These are phyloP conservation scores for Tylopilus sp. DNA, from an alignment of 768 basidiomycete species.

Conservation along the genomic window DNA sequence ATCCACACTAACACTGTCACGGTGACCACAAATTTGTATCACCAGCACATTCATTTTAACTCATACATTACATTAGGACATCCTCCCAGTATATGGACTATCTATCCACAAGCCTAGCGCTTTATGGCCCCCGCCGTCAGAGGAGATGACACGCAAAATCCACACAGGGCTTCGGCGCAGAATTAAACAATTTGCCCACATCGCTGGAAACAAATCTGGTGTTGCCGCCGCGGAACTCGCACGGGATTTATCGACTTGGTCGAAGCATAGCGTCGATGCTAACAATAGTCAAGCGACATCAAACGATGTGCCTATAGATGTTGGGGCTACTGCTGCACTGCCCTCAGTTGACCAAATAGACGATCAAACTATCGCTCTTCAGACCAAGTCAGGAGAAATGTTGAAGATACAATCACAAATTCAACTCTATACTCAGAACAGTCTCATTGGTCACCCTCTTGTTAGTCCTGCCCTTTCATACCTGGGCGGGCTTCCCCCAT, in stretches of 20 bases:
- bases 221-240: constrained; percentile 2
- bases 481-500: constrained; percentile 87
- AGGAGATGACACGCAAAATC: constrained; percentile 54
- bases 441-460: constrained; percentile 70
- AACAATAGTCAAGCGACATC: constrained; percentile 16
- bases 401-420: constrained; percentile 65
- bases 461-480: constrained; percentile 79
- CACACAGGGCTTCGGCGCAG: constrained; percentile 57
- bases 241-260: constrained; percentile 4
- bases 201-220: constrained; percentile 19
- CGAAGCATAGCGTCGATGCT: constrained; percentile 9
- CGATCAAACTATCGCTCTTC: constrained; percentile 44
- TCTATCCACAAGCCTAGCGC: constrained; percentile 76
- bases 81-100: constrained; percentile 73
- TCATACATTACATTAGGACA: constrained; percentile 49
- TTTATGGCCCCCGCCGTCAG: constrained; percentile 74
- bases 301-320: constrained; percentile 38
- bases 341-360: constrained; percentile 36
- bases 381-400: constrained; percentile 46
- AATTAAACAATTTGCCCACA: constrained; percentile 53
- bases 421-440: constrained; percentile 85
- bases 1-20: constrained; percentile 81
- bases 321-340: constrained; percentile 46
- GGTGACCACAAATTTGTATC: constrained; percentile 38
- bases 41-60: not conserved